Evolutionary conservation across 345 rosid genomes (phyloP), one percentile per base, ranked within the genome.

Genomic region (rapeseed (Brassica napus)): DNA sequence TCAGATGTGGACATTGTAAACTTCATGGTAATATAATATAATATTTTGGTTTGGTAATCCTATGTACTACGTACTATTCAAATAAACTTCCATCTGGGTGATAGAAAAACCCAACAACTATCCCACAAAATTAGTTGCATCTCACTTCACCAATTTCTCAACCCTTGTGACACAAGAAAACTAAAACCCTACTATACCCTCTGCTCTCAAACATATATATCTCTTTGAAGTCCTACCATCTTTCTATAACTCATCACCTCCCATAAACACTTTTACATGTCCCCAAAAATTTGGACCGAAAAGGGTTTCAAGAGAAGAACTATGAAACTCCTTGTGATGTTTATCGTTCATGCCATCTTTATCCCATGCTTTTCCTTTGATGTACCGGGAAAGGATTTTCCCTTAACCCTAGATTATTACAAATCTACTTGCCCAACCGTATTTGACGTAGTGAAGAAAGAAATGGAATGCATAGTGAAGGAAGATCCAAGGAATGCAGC

Each of bases 401-500:
- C 86, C 0, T 84, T 92, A 74, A 86, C 90, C 0, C 24, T 92
- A 79, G 93, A 91, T 77, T 86, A 95, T 85, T 92, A 95, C 82
- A 77, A 72, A 59, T 82, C 89, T 8, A 81, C 90, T 2, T 94
- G 98, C 81, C 98, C 98, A 0, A 75, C 82, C 4, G 89, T 83
- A 49, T 87, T 87, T 14, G 90, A 92, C 21, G 84, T 91, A 64
- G 79, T 95, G 52, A 87, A 78, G 83, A 91, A 88, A 80, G 98
- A 92, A 82, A 91, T 90, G 93, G 98, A 92, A 75, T 94, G 98
- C 65, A 93, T 89, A 2, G 95, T 94, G 37, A 86, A 89, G 9
- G 86, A 87, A 5, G 89, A 94, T 84, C 98, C 97, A 4, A 90
- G 97, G 5, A 94, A 87, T 60, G 98, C 98, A 1, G 98, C 98